phyloP scores from a whole-genome alignment of 495 filamentous ascomycete genomes.

The Penicillium diatomitis region DNA sequence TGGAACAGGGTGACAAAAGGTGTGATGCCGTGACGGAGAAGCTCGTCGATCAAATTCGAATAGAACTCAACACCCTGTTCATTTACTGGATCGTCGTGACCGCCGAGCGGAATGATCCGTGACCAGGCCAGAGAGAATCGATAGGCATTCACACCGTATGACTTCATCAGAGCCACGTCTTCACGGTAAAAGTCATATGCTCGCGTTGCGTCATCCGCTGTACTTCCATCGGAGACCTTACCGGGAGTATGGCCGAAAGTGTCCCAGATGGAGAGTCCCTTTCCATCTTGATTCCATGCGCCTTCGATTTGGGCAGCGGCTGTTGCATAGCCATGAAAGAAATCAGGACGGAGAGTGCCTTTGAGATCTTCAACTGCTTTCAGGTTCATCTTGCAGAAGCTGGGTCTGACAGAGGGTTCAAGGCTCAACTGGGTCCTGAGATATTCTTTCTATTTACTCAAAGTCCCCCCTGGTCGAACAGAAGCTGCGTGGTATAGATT shows the following conservation, averaged over 20 bases:
- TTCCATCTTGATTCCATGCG: conserved; percentile 53
- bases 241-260: conserved; percentile 58
- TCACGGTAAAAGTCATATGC: conserved; percentile 60
- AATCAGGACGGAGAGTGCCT: conserved; percentile 21
- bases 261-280: conserved; percentile 65
- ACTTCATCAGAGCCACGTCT: conserved; percentile 64
- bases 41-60: conserved; percentile 33
- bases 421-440: too few relatives aligned
- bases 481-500: too few relatives aligned
- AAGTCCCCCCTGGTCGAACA: too few relatives aligned
- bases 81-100: conserved; percentile 26
- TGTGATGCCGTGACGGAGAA: conserved; percentile 34
- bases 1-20: conserved; percentile 44
- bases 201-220: conserved; percentile 57
- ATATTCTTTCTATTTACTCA: too few relatives aligned
- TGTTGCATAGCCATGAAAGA: conserved; percentile 30
- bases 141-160: conserved; percentile 53
- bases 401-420: too few relatives aligned
- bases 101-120: conserved; percentile 51
- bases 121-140: conserved; percentile 68
- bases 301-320: conserved; percentile 58
- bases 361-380: conserved; percentile 23
- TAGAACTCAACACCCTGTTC: conserved; percentile 38
- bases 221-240: conserved; percentile 59
- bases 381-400: conserved; percentile 15